These are phyloP conservation scores for Kondoa malvinella DNA, from an alignment of 768 basidiomycete species.

Conservation along the genomic window DNA sequence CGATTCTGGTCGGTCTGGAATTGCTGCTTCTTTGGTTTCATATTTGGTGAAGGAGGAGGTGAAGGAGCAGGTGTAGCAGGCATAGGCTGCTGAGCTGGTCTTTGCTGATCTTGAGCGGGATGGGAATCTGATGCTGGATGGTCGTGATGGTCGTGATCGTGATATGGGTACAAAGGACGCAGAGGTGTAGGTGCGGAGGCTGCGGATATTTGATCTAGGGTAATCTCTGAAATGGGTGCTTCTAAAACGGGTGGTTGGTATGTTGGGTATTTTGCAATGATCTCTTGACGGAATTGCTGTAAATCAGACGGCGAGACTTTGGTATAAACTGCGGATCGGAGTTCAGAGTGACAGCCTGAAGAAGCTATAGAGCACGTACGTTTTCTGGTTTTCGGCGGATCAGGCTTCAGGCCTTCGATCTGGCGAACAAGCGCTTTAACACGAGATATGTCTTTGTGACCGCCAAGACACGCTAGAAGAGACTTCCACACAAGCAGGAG, in stretches of 20 bases:
- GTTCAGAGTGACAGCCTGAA: neutral
- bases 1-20: conserved; percentile 91
- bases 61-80: conserved; percentile 60
- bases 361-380: conserved; percentile 3
- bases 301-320: conserved; percentile 86
- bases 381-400: neutral
- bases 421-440: conserved; percentile 75
- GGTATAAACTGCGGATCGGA: conserved; percentile 36
- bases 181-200: conserved; percentile 85
- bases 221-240: conserved; percentile 20
- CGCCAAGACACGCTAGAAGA: conserved; percentile 77
- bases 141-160: conserved; percentile 11
- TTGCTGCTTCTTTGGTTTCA: conserved; percentile 90
- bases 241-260: conserved; percentile 48
- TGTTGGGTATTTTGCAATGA: conserved; percentile 86
- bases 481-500: conserved; percentile 90
- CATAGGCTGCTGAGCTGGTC: conserved; percentile 15
- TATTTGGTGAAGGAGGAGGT: conserved; percentile 41
- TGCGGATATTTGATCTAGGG: conserved; percentile 48
- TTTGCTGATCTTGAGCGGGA: neutral
- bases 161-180: conserved; percentile 41
- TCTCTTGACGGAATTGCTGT: conserved; percentile 73
- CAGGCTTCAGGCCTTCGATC: conserved; percentile 50
- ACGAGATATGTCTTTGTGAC: conserved; percentile 64
- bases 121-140: neutral